A percentile compares a stretch with the other conserved stretches of the same genome.
phyloP scores from a whole-genome alignment of 2,329 filamentous ascomycete genomes.

The Ophiostoma ips region DNA sequence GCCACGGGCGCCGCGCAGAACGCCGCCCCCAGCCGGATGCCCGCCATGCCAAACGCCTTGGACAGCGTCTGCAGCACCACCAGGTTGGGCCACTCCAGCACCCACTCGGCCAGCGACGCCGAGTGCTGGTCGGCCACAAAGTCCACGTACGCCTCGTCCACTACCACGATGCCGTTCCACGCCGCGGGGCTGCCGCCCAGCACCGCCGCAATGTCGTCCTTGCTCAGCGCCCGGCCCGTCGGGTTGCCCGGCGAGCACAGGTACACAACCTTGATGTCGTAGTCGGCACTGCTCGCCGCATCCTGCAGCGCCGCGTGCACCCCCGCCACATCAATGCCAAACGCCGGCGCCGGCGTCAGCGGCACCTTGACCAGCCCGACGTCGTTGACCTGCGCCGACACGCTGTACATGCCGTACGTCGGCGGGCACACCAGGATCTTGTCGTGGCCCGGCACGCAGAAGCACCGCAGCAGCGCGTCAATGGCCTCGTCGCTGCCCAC shows the following conservation, averaged over 20 bases:
- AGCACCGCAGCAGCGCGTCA: conserved; percentile 83
- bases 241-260: conserved; percentile 94
- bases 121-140: conserved; percentile 54
- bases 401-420: conserved; percentile 96
- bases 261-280: conserved; percentile 74
- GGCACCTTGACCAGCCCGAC: conserved; percentile 77
- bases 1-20: conserved; percentile 69
- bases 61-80: conserved; percentile 98
- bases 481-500: conserved; percentile 96
- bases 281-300: conserved; percentile 19
- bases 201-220: conserved; percentile 57
- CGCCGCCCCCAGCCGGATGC: conserved; percentile 76
- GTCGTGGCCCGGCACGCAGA: conserved; percentile 76
- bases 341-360: conserved; percentile 55
- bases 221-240: conserved; percentile 65
- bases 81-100: conserved; percentile 82
- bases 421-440: conserved; percentile 90
- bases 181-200: conserved; percentile 76
- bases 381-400: conserved; percentile 91
- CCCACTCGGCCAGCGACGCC: conserved; percentile 79
- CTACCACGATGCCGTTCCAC: conserved; percentile 88
- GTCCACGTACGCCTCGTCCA: conserved; percentile 94
- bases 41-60: conserved; percentile 91
- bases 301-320: conserved; percentile 51
- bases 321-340: conserved; percentile 57